Percentiles rank a stretch among this genome's conserved stretches.
phyloP scores from a whole-genome alignment of 805 yeast genomes.

The Candida odintsovae region DNA sequence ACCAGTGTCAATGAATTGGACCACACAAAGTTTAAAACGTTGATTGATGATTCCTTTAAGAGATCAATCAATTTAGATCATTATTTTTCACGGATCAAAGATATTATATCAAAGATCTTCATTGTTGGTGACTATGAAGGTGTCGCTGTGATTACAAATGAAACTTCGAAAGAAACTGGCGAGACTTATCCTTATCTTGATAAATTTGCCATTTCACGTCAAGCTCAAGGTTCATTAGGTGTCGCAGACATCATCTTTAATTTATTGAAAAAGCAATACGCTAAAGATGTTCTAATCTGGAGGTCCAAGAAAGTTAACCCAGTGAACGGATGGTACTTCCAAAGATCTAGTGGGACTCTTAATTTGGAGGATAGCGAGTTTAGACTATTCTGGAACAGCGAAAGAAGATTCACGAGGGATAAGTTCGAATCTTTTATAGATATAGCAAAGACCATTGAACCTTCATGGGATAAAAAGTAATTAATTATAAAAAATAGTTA shows the following conservation, averaged over 20 bases:
- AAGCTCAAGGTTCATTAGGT: slow-evolving; percentile 86
- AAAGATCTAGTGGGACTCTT: slow-evolving; percentile 71
- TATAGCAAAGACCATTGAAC: slow-evolving; percentile 51
- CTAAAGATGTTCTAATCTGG: slow-evolving; percentile 72
- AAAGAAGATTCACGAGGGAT: slow-evolving; percentile 20
- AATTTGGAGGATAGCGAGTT: slow-evolving; percentile 36
- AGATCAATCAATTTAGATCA: slow-evolving; percentile 57
- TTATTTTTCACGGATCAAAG: slow-evolving; percentile 61
- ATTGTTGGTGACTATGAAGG: slow-evolving; percentile 95
- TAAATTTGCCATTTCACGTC: slow-evolving; percentile 84
- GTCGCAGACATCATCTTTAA: slow-evolving; percentile 92
- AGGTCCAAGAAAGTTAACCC: slow-evolving; percentile 83
- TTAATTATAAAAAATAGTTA: neutral
- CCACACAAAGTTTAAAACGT: slow-evolving; percentile 45
- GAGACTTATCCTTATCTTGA: slow-evolving; percentile 71
- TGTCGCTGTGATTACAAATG: slow-evolving; percentile 89
- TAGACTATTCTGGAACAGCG: slow-evolving; percentile 40
- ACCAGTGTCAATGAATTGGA: slow-evolving; percentile 28
- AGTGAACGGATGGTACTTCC: slow-evolving; percentile 97
- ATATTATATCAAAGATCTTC: slow-evolving; percentile 66
- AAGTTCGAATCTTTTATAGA: slow-evolving; percentile 43
- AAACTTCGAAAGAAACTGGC: slow-evolving; percentile 27
- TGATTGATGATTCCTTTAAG: slow-evolving; percentile 78
- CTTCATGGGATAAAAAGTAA: slow-evolving; percentile 35
- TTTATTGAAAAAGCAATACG: slow-evolving; percentile 60